A percentile compares a stretch with the other conserved stretches of the same genome.
Evolutionary conservation across 2,329 filamentous ascomycete species (phyloP).

Genomic region (Diaporthe sp.): DNA sequence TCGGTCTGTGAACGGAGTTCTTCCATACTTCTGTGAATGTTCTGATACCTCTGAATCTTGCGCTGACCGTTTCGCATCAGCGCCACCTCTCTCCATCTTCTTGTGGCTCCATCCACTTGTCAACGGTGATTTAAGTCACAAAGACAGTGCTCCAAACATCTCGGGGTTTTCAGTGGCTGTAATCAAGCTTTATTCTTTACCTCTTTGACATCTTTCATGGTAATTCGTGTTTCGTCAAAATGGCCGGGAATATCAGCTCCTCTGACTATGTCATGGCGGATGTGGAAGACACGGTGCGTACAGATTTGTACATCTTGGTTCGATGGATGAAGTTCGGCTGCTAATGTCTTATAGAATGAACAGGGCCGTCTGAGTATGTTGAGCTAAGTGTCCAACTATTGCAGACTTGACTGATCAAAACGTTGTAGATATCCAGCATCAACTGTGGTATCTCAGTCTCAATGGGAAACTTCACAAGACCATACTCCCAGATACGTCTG

Average conservation of each 20-base stretch:
- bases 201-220: background rate
- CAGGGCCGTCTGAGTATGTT: background rate
- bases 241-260: background rate
- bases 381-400: background rate
- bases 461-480: background rate
- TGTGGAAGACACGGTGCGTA: background rate
- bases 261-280: slow-evolving; percentile 7
- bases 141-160: background rate
- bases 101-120: background rate
- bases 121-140: background rate
- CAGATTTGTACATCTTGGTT: background rate
- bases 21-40: too few species aligned
- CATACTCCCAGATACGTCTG: background rate
- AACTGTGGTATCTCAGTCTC: slow-evolving; percentile 1
- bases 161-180: background rate
- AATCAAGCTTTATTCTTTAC: too few species aligned
- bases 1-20: too few species aligned
- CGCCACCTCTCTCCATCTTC: background rate
- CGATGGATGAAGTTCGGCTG: background rate
- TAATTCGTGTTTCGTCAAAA: background rate
- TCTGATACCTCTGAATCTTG: too few species aligned
- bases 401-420: background rate
- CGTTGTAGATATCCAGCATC: background rate
- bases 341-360: background rate
- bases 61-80: background rate